Evolutionary conservation across 768 basidiomycete species (phyloP), one percentile per base, ranked within the genome.

Genomic region (Cubamyces lactineus): DNA sequence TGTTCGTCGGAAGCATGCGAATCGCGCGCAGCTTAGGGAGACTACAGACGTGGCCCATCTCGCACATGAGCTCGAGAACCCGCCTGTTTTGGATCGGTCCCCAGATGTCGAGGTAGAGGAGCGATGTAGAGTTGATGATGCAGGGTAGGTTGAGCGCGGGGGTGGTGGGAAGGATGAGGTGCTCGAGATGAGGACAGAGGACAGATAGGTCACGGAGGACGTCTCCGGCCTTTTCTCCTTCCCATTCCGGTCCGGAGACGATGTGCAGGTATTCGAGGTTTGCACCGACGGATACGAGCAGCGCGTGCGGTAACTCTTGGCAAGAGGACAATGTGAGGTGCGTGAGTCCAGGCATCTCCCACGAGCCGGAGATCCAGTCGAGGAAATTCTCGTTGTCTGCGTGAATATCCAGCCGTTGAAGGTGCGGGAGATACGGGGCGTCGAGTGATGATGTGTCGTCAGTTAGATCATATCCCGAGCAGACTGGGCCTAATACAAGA

Each of bases 1-100:
- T 9, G 21, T 11, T 34, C 16, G 13, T 11, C 26, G 49, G 49
- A 8, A 52, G 38, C 51, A 53, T 40, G 34, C 34, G 38, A 11
- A 53, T 13, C 38, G 34, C n/a, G 13, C 19, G 19, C n/a, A 53
- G 34, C 38, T 19, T 19, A 5, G 51, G 34, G 3, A 53, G 34
- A 9, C 23, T 24, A 39, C 51, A 19, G 17, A 19, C 38, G 19
- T 39, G 34, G 4, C 51, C 51, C 51, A 40, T 53, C 51, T 53
- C 51, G 50, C 50, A 53, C 51, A 53, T 53, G 11, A 40, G n/a
- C 51, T 53, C 51, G 38, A 53, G 17, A 19, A 53, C 34, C 30
- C 51, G 51, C 3, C n/a, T 30, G 2, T 40, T 52, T 5, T 53
- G 34, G 9, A 19, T 21, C 5, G 51, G 17, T 26, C 23, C 38